phyloP scores from a whole-genome alignment of 441 rosid species.

The Aquilaria agallochum region DNA sequence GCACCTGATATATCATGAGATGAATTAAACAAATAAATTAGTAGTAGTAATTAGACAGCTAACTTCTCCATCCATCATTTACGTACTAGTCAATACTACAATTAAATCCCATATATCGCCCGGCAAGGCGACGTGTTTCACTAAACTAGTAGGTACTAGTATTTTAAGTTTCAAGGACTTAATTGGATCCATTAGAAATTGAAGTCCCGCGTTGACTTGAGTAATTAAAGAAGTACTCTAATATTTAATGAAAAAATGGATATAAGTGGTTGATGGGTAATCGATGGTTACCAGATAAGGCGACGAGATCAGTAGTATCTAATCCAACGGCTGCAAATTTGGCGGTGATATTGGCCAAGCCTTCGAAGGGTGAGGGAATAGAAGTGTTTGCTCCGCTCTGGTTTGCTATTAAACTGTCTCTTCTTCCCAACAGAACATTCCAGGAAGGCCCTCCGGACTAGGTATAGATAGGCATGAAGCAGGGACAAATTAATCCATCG shows the following conservation, averaged over 20 bases:
- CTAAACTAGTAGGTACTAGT: no score
- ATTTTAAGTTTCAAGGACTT: background rate
- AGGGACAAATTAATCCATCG: no score
- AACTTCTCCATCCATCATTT: background rate
- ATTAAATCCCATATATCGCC: background rate
- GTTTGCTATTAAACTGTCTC: conserved; percentile 38
- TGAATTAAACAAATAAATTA: background rate
- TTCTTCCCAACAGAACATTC: conserved; percentile 44
- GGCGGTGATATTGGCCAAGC: conserved; percentile 23
- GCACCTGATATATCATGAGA: conserved; percentile 24
- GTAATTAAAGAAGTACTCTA: background rate
- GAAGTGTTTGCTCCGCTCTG: conserved; percentile 25
- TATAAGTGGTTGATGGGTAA: background rate
- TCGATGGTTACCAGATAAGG: conserved; percentile 34
- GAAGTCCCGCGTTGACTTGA: background rate
- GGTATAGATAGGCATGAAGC: no score
- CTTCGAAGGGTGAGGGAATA: conserved; percentile 32
- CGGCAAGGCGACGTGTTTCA: no score
- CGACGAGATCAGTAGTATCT: conserved; percentile 43
- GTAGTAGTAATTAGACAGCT: background rate
- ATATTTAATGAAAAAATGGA: background rate
- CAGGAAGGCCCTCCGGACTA: conserved; percentile 49
- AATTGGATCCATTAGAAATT: background rate
- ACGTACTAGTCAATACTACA: background rate
- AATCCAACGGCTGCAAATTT: conserved; percentile 43